Percentiles rank a stretch among this genome's conserved stretches.
These are phyloP conservation scores for Phialophora macrospora DNA, from an alignment of 2,329 filamentous ascomycete species.

Conservation along the genomic window DNA sequence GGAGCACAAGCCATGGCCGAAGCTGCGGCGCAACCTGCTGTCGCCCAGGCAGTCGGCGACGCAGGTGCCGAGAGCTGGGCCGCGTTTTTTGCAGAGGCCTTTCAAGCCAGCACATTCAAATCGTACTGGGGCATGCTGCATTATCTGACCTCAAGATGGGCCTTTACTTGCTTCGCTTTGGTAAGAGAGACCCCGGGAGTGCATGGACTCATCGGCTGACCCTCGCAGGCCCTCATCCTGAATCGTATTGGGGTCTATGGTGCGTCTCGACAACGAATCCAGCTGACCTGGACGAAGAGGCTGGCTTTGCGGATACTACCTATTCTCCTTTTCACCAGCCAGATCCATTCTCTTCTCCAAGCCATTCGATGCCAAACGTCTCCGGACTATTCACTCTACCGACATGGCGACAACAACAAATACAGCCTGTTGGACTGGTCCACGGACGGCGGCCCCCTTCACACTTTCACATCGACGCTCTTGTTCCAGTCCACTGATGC, in stretches of 20 bases:
- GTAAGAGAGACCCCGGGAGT: conserved; percentile 45
- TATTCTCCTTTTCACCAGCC: conserved; percentile 70
- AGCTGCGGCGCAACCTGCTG: conserved; percentile 44
- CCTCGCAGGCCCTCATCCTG: conserved; percentile 71
- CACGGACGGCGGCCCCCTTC: conserved; percentile 70
- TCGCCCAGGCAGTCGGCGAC: conserved; percentile 44
- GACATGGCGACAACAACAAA: conserved; percentile 71
- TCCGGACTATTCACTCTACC: conserved; percentile 69
- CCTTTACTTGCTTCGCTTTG: conserved; percentile 82
- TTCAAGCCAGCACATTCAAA: conserved; percentile 57
- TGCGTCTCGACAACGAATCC: conserved; percentile 79
- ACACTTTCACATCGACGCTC: conserved; percentile 71
- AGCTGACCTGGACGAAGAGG: conserved; percentile 73
- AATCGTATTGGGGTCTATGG: conserved; percentile 95
- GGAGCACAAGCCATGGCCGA: conserved; percentile 50
- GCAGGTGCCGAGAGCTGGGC: conserved; percentile 44
- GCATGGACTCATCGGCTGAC: conserved; percentile 33
- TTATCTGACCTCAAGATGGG: conserved; percentile 92
- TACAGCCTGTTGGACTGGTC: conserved; percentile 72
- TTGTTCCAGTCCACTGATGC: conserved; percentile 75
- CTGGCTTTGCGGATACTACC: conserved; percentile 72
- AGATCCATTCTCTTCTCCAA: conserved; percentile 73
- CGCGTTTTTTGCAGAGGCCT: conserved; percentile 50
- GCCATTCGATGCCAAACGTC: conserved; percentile 93
- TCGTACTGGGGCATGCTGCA: conserved; percentile 85